Evolutionary conservation across 495 filamentous ascomycete species (phyloP).

Genomic region (Aspergillus biplanus): DNA sequence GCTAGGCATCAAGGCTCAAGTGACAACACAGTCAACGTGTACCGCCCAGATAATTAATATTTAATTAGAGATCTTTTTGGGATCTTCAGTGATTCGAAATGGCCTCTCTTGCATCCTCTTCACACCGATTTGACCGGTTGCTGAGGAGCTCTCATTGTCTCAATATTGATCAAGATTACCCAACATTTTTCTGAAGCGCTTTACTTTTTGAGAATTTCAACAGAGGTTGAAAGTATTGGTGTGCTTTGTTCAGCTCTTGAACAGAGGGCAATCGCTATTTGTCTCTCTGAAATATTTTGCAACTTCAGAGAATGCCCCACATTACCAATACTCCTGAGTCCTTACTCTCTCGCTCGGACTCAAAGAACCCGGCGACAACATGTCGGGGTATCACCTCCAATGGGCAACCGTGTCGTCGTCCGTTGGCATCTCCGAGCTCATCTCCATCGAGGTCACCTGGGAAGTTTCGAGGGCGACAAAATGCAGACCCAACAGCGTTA

Average conservation of each 20-base stretch:
- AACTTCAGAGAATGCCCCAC: constrained; percentile 65
- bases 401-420: constrained; percentile 78
- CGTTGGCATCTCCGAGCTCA: constrained; percentile 50
- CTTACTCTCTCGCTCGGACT: constrained; percentile 74
- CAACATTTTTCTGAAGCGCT: too few species aligned
- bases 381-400: constrained; percentile 81
- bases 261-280: background rate
- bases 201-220: too few species aligned
- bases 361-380: constrained; percentile 79
- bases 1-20: constrained; percentile 23
- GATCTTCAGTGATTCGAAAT: too few species aligned
- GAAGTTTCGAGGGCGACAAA: constrained; percentile 43
- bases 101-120: background rate
- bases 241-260: background rate
- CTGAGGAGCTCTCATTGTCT: background rate
- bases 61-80: too few species aligned
- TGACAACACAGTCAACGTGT: constrained; percentile 9
- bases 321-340: constrained; percentile 85
- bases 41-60: background rate
- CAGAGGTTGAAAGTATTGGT: too few species aligned
- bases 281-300: background rate
- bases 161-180: background rate
- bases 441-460: constrained; percentile 39
- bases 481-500: constrained; percentile 52
- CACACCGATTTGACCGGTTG: too few species aligned